Percentiles rank a stretch among this genome's conserved stretches.
Conservation (phyloP, 2,329 filamentous ascomycete species). For the Verticillium nubilum region DNA sequence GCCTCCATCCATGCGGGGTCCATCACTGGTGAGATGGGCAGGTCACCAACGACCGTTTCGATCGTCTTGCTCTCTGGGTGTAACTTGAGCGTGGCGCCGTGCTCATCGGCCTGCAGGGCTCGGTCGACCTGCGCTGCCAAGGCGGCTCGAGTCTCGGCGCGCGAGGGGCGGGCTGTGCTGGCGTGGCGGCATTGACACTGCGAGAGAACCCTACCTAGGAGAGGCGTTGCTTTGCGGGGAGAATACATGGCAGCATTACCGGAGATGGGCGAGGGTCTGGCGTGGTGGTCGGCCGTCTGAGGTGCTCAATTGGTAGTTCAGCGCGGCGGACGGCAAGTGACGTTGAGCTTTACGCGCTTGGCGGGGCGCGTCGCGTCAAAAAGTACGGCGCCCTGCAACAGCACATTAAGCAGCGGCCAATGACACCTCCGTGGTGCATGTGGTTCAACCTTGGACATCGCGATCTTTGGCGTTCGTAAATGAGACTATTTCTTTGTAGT, state of each 20-base stretch:
- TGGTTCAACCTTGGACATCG: too few species aligned
- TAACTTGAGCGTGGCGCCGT: conserved; percentile 26
- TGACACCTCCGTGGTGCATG: too few species aligned
- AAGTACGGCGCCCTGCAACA: neutral
- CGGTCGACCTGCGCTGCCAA: conserved; percentile 20
- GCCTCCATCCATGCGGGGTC: conserved; percentile 43
- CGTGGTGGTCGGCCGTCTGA: neutral
- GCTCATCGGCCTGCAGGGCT: conserved; percentile 22
- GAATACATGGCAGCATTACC: neutral
- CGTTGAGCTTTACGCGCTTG: neutral
- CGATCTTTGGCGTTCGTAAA: too few species aligned
- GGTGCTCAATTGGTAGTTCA: neutral
- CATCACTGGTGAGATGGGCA: conserved; percentile 51
- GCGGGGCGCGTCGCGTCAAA: neutral
- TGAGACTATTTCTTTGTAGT: too few species aligned
- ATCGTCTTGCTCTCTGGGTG: conserved; percentile 36
- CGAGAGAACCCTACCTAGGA: neutral
- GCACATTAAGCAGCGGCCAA: too few species aligned
- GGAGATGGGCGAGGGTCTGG: neutral
- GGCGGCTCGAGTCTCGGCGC: neutral
- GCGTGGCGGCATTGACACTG: neutral
- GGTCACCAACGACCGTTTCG: conserved; percentile 34
- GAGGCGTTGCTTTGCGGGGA: neutral
- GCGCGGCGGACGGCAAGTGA: neutral
- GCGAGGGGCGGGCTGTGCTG: neutral